A percentile compares a stretch with the other conserved stretches of the same genome.
phyloP scores from a whole-genome alignment of 2,329 filamentous ascomycete species.

The Aspergillus tanneri region DNA sequence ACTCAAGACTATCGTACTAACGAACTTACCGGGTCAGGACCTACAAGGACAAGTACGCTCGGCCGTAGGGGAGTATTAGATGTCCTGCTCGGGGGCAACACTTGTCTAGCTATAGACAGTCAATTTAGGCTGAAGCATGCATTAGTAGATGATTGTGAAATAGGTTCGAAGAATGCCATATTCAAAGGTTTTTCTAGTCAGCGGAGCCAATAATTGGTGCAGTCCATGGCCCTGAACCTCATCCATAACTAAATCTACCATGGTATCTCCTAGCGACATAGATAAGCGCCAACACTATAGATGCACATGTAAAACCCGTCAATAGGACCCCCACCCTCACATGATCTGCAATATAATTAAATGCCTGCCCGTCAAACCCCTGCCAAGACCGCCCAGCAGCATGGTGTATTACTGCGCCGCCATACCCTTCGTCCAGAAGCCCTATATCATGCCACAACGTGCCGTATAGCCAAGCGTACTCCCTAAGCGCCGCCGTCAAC shows the following conservation, averaged over 20 bases:
- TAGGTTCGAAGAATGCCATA: no score
- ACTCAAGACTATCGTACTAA: no score
- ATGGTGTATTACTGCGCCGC: slow-evolving; percentile 12
- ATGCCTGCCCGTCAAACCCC: slow-evolving; percentile 13
- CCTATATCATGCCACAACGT: slow-evolving; percentile 7
- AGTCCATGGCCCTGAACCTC: no score
- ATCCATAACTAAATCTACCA: neutral
- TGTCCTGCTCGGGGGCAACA: no score
- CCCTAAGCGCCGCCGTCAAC: slow-evolving; percentile 17
- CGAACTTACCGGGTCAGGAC: no score
- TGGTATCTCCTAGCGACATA: neutral
- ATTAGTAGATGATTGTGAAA: no score
- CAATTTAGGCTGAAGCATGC: no score
- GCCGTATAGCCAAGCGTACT: slow-evolving; percentile 12
- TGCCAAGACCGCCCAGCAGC: slow-evolving; percentile 21
- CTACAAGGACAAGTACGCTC: no score
- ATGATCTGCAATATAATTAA: slow-evolving; percentile 20
- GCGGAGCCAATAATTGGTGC: no score
- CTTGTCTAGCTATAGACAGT: no score
- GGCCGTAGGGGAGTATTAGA: no score
- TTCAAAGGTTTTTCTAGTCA: no score
- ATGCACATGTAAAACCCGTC: neutral
- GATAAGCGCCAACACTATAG: neutral
- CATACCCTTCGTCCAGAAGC: slow-evolving; percentile 15
- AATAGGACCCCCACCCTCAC: neutral